A percentile compares a stretch with the other conserved stretches of the same genome.
Evolutionary conservation across 495 filamentous ascomycete species (phyloP).

Genomic region (Parachaetomium inaequale): DNA sequence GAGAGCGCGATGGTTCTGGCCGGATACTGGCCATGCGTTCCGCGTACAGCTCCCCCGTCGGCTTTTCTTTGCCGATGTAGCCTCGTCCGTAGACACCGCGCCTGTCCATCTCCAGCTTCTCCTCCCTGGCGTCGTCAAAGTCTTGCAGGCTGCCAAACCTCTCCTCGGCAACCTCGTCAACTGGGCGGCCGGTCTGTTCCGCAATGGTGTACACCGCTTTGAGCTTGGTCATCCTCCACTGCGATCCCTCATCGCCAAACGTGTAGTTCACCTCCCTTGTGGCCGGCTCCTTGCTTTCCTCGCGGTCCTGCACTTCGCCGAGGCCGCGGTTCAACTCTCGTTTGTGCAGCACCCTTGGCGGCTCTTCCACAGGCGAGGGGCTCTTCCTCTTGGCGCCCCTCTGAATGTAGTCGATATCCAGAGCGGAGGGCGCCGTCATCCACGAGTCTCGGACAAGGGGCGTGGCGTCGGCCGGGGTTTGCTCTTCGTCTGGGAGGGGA

Average conservation of each 20-base stretch:
- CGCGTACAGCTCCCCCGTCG: conserved; percentile 79
- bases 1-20: conserved; percentile 3
- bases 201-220: conserved; percentile 79
- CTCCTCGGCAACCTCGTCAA: conserved; percentile 80
- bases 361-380: conserved; percentile 56
- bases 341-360: conserved; percentile 72
- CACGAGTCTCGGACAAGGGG: conserved; percentile 66
- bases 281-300: not conserved
- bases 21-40: conserved; percentile 51
- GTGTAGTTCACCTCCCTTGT: conserved; percentile 70
- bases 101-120: conserved; percentile 87
- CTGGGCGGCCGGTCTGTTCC: conserved; percentile 61
- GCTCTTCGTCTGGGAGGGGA: conserved; percentile 46
- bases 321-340: conserved; percentile 74
- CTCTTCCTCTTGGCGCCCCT: conserved; percentile 52
- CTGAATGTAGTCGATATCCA: conserved; percentile 84
- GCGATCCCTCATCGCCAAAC: conserved; percentile 84
- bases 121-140: conserved; percentile 92
- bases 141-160: conserved; percentile 75
- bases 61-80: conserved; percentile 83
- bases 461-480: conserved; percentile 26
- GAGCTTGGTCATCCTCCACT: conserved; percentile 95
- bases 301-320: conserved; percentile 44
- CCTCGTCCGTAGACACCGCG: conserved; percentile 79
- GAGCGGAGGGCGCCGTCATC: conserved; percentile 84